Conservation (phyloP, 805 yeast species). For the Yamadazyma phyllophila region DNA sequence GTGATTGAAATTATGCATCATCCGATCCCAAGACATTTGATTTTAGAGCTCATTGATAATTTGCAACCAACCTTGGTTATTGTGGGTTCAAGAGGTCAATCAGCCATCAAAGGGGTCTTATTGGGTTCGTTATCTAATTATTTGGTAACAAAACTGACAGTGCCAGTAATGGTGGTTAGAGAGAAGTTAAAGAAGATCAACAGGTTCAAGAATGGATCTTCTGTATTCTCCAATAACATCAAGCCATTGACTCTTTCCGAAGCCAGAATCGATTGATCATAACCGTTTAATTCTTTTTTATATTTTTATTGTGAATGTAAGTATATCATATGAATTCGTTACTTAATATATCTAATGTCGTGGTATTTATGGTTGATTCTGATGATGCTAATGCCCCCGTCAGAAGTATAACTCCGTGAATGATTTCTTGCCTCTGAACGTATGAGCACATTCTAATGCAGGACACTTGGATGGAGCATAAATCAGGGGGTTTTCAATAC, state of each 20-base stretch:
- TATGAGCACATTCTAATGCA: conserved; percentile 46
- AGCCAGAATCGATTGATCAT: conserved; percentile 41
- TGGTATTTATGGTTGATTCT: background rate
- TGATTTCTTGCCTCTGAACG: conserved; percentile 43
- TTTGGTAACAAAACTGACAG: conserved; percentile 65
- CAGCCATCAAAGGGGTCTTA: conserved; percentile 70
- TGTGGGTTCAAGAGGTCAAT: conserved; percentile 73
- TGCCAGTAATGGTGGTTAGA: conserved; percentile 80
- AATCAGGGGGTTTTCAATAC: conserved; percentile 33
- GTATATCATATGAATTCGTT: background rate
- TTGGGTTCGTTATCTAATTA: conserved; percentile 73
- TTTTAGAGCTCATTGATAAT: conserved; percentile 67
- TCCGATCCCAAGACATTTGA: conserved; percentile 69
- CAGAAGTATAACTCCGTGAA: conserved; percentile 52
- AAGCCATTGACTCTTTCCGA: conserved; percentile 49
- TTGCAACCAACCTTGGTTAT: conserved; percentile 71
- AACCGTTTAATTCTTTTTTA: background rate
- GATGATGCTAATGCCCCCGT: background rate
- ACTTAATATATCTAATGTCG: background rate
- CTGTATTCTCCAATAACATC: conserved; percentile 55
- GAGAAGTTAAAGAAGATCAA: conserved; percentile 68
- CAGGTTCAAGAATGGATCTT: conserved; percentile 47
- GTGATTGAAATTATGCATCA: conserved; percentile 74
- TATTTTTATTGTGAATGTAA: background rate
- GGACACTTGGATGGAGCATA: conserved; percentile 62